A percentile compares a stretch with the other conserved stretches of the same genome.
Conservation (phyloP, 78 protist species). For the Diacronema lutheri region DNA sequence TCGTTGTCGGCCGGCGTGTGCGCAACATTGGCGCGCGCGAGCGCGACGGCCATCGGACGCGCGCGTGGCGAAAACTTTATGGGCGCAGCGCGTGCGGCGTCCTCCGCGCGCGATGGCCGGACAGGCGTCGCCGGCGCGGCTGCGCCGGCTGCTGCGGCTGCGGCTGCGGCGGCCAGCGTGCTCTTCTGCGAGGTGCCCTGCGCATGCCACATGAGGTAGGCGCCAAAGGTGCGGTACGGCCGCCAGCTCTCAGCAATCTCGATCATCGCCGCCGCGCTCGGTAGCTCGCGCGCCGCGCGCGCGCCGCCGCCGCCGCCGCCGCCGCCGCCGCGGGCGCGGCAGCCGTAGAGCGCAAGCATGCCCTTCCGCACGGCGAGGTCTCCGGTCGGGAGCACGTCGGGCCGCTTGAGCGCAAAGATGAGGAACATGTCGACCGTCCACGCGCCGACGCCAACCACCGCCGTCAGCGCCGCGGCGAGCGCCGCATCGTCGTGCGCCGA, state of each 20-base stretch:
- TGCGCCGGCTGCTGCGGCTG: no score
- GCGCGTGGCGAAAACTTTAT: no score
- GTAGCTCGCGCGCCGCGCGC: background rate
- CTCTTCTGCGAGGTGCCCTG: no score
- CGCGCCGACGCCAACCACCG: constrained; percentile 7
- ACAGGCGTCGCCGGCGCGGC: no score
- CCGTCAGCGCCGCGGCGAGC: background rate
- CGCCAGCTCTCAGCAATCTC: background rate
- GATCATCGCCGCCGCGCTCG: background rate
- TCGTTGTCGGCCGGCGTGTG: no score
- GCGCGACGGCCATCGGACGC: no score
- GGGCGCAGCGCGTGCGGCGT: no score
- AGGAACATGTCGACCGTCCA: constrained; percentile 6
- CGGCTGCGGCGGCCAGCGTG: no score
- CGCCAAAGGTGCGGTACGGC: constrained; percentile 14
- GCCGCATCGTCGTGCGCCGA: background rate
- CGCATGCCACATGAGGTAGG: constrained; percentile 29
- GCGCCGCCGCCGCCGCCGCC: background rate
- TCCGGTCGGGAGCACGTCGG: constrained; percentile 19
- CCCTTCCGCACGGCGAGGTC: constrained; percentile 32
- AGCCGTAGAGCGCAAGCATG: background rate
- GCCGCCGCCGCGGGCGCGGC: background rate
- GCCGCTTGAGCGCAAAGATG: background rate
- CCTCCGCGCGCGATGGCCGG: no score
- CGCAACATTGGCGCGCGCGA: no score